These are phyloP conservation scores for Agarophyton chilense DNA, from an alignment of 23 red algal genomes.

Conservation along the genomic window DNA sequence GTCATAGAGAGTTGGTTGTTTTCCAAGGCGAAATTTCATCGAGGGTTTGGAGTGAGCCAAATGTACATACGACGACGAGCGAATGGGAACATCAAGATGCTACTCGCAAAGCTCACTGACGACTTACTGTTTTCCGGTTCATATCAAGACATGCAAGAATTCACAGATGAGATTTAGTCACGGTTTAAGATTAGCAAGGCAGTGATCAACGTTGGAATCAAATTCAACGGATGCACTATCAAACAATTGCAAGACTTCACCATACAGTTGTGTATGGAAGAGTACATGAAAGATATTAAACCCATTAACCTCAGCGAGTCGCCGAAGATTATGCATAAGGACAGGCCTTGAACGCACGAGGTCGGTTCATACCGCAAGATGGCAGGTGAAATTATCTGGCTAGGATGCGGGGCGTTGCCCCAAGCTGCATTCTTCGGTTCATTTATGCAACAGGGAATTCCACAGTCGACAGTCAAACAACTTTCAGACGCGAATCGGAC, in stretches of 20 bases:
- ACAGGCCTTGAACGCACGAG: not conserved
- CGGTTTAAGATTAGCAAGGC: not conserved
- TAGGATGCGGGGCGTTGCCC: not conserved
- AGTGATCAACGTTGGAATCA: not conserved
- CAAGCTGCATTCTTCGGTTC: slow-evolving; percentile 19
- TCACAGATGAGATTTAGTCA: not conserved
- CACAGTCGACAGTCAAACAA: not conserved
- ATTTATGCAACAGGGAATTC: not conserved
- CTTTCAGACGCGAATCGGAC: slow-evolving; percentile 17
- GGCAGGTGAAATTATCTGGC: slow-evolving; percentile 1
- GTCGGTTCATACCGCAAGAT: not conserved
- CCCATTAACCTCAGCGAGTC: not conserved
- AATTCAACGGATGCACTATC: slow-evolving; percentile 22
- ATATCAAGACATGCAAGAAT: not conserved
- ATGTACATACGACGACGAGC: not conserved
- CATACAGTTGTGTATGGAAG: not conserved
- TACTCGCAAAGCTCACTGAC: slow-evolving; percentile 12
- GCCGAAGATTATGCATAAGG: not conserved
- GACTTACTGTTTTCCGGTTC: not conserved
- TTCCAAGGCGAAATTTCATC: not conserved
- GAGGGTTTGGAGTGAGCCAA: not conserved
- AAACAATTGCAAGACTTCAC: not conserved
- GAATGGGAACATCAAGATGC: not conserved
- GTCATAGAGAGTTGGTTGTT: no score
- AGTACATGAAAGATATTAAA: not conserved